Evolutionary conservation across 2,329 filamentous ascomycete species (phyloP).

Genomic region (Aureobasidium sp.): DNA sequence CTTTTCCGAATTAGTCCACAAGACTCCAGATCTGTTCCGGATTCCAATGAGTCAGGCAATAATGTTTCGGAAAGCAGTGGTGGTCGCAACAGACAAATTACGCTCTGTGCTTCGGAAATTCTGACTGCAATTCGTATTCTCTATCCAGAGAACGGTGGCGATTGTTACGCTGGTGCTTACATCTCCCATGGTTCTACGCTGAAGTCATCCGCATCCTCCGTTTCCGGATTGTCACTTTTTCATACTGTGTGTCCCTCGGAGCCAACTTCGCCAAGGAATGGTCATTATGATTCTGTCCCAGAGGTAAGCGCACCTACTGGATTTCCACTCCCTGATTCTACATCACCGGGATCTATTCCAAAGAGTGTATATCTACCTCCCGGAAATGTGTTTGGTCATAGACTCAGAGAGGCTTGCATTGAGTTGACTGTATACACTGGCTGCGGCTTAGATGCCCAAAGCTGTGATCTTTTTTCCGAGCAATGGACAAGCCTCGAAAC

Average conservation of each 20-base stretch:
- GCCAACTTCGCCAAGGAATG: not conserved
- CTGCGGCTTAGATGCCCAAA: not conserved
- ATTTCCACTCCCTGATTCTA: not conserved
- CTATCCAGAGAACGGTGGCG: conserved; percentile 66
- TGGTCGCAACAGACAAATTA: conserved; percentile 9
- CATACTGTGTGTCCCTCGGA: conserved; percentile 21
- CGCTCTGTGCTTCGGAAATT: conserved; percentile 66
- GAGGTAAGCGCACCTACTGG: not conserved
- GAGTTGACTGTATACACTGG: not conserved
- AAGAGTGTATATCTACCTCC: not conserved
- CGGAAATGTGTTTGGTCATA: not conserved
- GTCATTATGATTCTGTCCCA: not conserved
- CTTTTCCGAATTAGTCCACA: conserved; percentile 42
- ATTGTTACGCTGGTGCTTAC: conserved; percentile 15
- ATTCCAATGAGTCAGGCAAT: conserved; percentile 21
- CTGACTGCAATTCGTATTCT: conserved; percentile 73
- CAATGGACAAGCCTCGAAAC: not conserved
- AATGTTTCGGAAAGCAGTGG: not conserved
- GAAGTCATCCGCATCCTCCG: conserved; percentile 41
- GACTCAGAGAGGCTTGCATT: not conserved
- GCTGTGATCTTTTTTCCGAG: not conserved
- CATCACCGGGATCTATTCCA: no score
- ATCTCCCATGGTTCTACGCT: conserved; percentile 29
- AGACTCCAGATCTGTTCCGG: not conserved
- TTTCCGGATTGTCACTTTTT: conserved; percentile 44